Base-by-base conservation (phyloP, 2,329 filamentous ascomycete species). In the Pyrenochaeta sp. region DNA sequence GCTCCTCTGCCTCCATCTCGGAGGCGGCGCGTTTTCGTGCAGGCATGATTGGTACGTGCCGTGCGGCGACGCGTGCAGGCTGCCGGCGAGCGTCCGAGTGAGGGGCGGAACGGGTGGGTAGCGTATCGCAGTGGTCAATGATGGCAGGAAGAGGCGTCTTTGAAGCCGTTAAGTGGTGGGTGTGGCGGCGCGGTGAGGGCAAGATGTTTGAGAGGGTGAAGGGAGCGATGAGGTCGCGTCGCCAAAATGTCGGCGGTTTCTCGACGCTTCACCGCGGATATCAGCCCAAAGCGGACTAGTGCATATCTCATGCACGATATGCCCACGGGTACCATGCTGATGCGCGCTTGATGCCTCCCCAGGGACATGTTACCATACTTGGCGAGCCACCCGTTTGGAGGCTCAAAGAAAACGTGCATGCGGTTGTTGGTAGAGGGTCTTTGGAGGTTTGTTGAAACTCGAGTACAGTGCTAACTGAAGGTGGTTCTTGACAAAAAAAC, bases 1-100 rank as follows among this genome's bases (percentile, higher is more conserved):
- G 78, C 60, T 81, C 76, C 46, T 83, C 79, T 65, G 80, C 79
- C 72, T 86, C 85, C 76, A 82, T 82, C 73, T 86, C 84, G 68
- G 84, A 83, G 72, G 82, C 66, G 40, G 60, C 73, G 62, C 77
- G 76, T 68, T 79, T 79, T 60, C 76, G 66, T 34, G 77, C 69
- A 40, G 69, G 72, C 76, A 78, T 78, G 61, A 56, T 65, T 57
- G 60, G 63, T 59, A 62, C 67, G 66, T 69, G 66, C 68, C 64
- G 53, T 56, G 65, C 55, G 69, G 68, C 73, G 72, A 75, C 73
- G 75, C 73, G 75, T 76, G 62, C 51, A 54, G 58, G 43, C 45
- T 40, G 36, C 45, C 49, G 45, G 42, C 37, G 49, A 24, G 32
- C 22, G 27, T 13, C 39, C 19, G 19, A 24, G 40, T 34, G 15